These are phyloP conservation scores for Marsdenia floribunda DNA, from an alignment of 257 asterid species.

Conservation along the genomic window DNA sequence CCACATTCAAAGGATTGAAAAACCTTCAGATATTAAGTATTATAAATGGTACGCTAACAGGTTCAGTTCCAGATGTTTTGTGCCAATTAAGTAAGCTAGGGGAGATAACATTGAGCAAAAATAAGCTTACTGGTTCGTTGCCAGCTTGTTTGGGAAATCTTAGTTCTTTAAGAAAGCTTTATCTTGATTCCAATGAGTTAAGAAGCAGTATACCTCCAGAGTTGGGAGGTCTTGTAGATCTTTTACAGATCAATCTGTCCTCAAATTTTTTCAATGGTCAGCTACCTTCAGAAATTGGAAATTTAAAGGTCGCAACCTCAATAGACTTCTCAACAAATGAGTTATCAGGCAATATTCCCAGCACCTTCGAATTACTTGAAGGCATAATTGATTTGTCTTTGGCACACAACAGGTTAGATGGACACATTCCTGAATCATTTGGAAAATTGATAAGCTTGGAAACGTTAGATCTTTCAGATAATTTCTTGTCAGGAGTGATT, in stretches of 20 bases:
- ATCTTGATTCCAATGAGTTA: not conserved
- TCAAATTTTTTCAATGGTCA: not conserved
- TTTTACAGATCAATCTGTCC: not conserved
- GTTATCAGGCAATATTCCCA: conserved; percentile 1
- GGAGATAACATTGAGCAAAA: not conserved
- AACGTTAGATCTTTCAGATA: not conserved
- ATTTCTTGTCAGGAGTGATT: not conserved
- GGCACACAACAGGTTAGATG: not conserved
- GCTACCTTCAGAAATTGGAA: not conserved
- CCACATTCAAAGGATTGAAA: not conserved
- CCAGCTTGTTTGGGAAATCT: conserved; percentile 13
- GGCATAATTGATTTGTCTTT: not conserved
- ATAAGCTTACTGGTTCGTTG: not conserved
- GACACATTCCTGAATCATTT: not conserved
- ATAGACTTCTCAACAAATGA: conserved; percentile 13
- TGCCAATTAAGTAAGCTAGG: not conserved
- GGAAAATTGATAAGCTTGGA: not conserved
- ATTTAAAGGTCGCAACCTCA: not conserved
- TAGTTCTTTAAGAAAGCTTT: not conserved
- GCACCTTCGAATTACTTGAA: not conserved
- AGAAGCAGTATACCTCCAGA: not conserved
- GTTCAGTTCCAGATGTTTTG: not conserved
- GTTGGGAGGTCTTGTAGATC: not conserved
- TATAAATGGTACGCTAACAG: not conserved
- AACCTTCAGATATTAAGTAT: conserved; percentile 1